A percentile compares a stretch with the other conserved stretches of the same genome.
These are phyloP conservation scores for Calvatia gigantea DNA, from an alignment of 768 basidiomycete genomes.

Conservation along the genomic window DNA sequence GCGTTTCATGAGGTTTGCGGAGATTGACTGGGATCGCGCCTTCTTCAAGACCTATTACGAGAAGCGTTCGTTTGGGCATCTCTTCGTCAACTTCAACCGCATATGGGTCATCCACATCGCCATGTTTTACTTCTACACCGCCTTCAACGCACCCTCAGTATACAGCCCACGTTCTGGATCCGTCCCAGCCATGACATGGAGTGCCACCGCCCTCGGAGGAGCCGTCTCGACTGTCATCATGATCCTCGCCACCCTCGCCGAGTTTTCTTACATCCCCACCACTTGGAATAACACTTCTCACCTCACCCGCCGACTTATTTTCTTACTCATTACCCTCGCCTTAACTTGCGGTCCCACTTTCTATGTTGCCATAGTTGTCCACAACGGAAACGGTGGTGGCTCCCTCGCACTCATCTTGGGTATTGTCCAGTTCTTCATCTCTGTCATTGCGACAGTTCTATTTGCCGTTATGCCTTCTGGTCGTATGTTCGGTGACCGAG, in stretches of 20 bases:
- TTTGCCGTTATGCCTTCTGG: slow-evolving; percentile 94
- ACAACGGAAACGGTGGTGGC: slow-evolving; percentile 51
- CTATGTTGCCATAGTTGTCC: slow-evolving; percentile 87
- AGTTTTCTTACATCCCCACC: slow-evolving; percentile 96
- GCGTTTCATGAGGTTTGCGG: slow-evolving; percentile 95
- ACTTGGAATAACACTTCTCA: slow-evolving; percentile 99
- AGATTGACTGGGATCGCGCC: slow-evolving; percentile 92
- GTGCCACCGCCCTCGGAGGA: slow-evolving; percentile 90
- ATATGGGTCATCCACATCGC: slow-evolving; percentile 98
- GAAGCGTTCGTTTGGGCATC: slow-evolving; percentile 93
- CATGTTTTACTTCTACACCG: slow-evolving; percentile 94
- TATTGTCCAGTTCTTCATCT: slow-evolving; percentile 95
- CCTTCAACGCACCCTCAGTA: slow-evolving; percentile 87
- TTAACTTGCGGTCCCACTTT: slow-evolving; percentile 92
- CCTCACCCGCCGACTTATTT: slow-evolving; percentile 85
- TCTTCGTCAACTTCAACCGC: slow-evolving; percentile 99
- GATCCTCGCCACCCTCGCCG: slow-evolving; percentile 90
- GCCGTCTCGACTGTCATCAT: slow-evolving; percentile 96
- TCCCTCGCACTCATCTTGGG: slow-evolving; percentile 87
- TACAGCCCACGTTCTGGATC: slow-evolving; percentile 62
- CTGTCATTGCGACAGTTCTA: slow-evolving; percentile 78
- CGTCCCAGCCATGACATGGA: slow-evolving; percentile 84
- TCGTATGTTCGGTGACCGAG: slow-evolving; percentile 98
- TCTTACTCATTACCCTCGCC: slow-evolving; percentile 86
- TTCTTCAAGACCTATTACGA: slow-evolving; percentile 99